Evolutionary conservation across 352 stramenopile species (phyloP), one percentile per base, ranked within the genome.

Genomic region (Globisporangium sylvaticum): DNA sequence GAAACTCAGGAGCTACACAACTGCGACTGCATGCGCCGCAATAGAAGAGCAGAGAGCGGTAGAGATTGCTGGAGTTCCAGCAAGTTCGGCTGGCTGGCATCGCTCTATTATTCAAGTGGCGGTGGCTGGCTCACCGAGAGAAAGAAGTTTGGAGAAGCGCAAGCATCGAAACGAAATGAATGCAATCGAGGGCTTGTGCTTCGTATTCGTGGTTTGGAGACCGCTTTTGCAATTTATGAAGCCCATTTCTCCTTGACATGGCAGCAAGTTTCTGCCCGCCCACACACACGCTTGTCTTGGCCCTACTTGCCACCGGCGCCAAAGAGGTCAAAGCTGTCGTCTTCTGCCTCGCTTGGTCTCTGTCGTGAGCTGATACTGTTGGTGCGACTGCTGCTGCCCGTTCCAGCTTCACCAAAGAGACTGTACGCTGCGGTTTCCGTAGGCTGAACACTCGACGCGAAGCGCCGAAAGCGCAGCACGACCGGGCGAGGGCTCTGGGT

Each of bases 391-490:
- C 10, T 56, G 4, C 20, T n/a, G 4, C 42, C 50, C 8, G 12
- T 9, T 6, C 29, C 15, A 20, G 55, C 64, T 57, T 95, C 84
- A 24, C 87, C 87, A 76, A 95, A 95, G 22, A 95, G 70, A 68
- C 86, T 80, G 58, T 75, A 93, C 2, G 81, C 80, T 42, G 77
- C 69, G 53, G 75, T 77, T 14, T 14, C 54, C 20, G n/a, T 20
- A 15, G 31, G 27, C 24, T 79, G 73, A 10, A 71, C 77, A 22
- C 75, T 80, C 53, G 78, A 24, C n/a, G 12, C 7, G n/a, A 61
- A 75, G 27, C 78, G 70, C 15, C 80, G 75, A 32, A 95, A 91
- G 18, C 86, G 88, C 57, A 95, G 65, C 24, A 92, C 84, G 24
- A 93, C 64, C 3, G 88, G 88, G 1, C 88, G 81, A 18, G 81